Percentiles rank a stretch among this genome's conserved stretches.
Evolutionary conservation across 345 rosid genomes (phyloP).

Genomic region (Acer saccharum): DNA sequence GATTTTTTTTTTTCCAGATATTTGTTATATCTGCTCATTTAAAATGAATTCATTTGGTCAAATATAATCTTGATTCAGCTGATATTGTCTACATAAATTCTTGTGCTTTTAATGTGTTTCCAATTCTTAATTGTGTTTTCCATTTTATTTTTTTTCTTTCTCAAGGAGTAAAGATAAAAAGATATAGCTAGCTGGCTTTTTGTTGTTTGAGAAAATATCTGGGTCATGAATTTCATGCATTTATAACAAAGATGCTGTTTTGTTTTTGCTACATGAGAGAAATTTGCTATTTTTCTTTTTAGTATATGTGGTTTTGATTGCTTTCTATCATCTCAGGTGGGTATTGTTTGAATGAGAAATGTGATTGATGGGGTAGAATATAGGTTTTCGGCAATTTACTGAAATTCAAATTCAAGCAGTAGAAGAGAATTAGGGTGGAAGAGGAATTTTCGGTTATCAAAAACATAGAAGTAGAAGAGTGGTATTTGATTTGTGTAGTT

Average conservation of each 20-base stretch:
- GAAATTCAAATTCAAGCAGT: neutral
- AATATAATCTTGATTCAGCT: constrained; percentile 16
- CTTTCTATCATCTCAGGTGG: constrained; percentile 17
- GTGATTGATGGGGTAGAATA: constrained; percentile 15
- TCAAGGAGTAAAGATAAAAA: neutral
- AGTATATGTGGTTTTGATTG: constrained; percentile 2
- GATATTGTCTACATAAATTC: constrained; percentile 18
- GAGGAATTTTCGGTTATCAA: neutral
- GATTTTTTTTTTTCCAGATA: constrained; percentile 8
- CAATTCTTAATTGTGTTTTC: constrained; percentile 18
- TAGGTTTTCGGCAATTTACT: constrained; percentile 9
- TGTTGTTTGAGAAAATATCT: constrained; percentile 31
- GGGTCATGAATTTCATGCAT: constrained; percentile 30
- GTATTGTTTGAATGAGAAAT: constrained; percentile 15
- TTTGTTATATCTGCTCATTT: constrained; percentile 18
- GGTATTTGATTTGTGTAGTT: constrained; percentile 14
- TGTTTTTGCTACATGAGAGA: constrained; percentile 11
- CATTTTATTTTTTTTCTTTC: neutral
- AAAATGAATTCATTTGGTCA: constrained; percentile 1
- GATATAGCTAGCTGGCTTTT: constrained; percentile 25
- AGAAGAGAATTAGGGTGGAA: neutral
- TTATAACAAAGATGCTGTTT: constrained; percentile 34
- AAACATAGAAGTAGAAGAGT: constrained; percentile 20
- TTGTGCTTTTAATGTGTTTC: constrained; percentile 23
- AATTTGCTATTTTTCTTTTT: neutral